Evolutionary conservation across 306 rosid species (phyloP).

Genomic region (Pterocarpus macrocarpus): DNA sequence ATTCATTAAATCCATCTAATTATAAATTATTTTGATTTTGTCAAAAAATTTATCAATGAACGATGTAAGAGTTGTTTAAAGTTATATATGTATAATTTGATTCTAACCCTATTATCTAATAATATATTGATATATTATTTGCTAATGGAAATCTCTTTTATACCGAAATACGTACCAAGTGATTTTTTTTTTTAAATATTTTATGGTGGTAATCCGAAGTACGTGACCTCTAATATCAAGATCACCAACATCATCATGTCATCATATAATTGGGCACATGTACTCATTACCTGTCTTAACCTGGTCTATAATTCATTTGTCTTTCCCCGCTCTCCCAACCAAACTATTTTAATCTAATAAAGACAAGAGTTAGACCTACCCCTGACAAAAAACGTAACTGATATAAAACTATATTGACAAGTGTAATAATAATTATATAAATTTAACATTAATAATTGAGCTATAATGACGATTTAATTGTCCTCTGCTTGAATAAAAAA

Average conservation of each 20-base stretch:
- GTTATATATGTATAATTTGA: too few relatives aligned
- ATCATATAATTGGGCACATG: slow-evolving; percentile 20
- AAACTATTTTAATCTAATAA: slow-evolving; percentile 35
- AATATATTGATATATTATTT: too few relatives aligned
- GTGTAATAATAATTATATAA: neutral
- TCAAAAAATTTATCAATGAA: too few relatives aligned
- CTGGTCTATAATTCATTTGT: slow-evolving; percentile 9
- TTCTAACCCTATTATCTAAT: too few relatives aligned
- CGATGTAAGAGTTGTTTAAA: too few relatives aligned
- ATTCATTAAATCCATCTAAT: too few relatives aligned
- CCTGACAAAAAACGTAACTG: slow-evolving; percentile 26
- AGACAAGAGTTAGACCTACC: slow-evolving; percentile 38
- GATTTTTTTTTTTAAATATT: too few relatives aligned
- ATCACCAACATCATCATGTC: slow-evolving; percentile 34
- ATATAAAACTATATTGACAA: slow-evolving; percentile 14
- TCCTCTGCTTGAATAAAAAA: neutral
- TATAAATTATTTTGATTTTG: too few relatives aligned
- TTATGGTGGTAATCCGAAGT: neutral
- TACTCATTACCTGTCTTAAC: neutral
- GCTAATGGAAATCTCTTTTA: neutral
- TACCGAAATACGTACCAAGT: neutral
- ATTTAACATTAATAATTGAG: slow-evolving; percentile 10
- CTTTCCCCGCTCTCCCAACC: neutral
- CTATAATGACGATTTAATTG: neutral
- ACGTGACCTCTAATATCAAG: slow-evolving; percentile 1